Conservation (phyloP, 2,329 filamentous ascomycete genomes). For the Botryotinia convoluta region DNA sequence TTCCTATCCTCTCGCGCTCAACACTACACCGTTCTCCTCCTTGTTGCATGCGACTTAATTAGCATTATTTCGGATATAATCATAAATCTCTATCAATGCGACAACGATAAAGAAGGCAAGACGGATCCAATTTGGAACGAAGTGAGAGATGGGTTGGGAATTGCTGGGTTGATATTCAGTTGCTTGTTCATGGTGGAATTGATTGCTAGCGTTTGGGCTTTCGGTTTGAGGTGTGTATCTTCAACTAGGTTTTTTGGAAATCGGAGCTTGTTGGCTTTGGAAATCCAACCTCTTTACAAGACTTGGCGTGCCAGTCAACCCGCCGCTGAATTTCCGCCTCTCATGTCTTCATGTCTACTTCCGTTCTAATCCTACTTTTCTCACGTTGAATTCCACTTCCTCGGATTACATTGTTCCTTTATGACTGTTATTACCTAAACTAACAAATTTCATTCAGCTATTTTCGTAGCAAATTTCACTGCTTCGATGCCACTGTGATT, state of each 20-base stretch:
- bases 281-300: neutral
- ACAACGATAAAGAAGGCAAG: constrained; percentile 32
- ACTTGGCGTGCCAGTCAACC: neutral
- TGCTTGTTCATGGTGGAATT: constrained; percentile 65
- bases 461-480: constrained; percentile 58
- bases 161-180: constrained; percentile 57
- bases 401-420: neutral
- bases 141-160: constrained; percentile 46
- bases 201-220: constrained; percentile 56
- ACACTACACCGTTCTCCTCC: constrained; percentile 48
- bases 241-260: neutral
- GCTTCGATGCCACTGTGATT: constrained; percentile 63
- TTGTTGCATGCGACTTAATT: constrained; percentile 50
- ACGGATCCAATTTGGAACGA: constrained; percentile 37
- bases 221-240: constrained; percentile 51
- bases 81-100: constrained; percentile 49
- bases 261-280: neutral
- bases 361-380: neutral
- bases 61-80: constrained; percentile 53
- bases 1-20: constrained; percentile 46
- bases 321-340: neutral
- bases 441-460: constrained; percentile 44
- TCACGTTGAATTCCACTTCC: neutral
- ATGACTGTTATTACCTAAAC: neutral
- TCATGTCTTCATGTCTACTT: neutral